Base-by-base conservation (phyloP, 1,284 basidiomycete genomes). In the Exobasidium rhododendri region DNA sequence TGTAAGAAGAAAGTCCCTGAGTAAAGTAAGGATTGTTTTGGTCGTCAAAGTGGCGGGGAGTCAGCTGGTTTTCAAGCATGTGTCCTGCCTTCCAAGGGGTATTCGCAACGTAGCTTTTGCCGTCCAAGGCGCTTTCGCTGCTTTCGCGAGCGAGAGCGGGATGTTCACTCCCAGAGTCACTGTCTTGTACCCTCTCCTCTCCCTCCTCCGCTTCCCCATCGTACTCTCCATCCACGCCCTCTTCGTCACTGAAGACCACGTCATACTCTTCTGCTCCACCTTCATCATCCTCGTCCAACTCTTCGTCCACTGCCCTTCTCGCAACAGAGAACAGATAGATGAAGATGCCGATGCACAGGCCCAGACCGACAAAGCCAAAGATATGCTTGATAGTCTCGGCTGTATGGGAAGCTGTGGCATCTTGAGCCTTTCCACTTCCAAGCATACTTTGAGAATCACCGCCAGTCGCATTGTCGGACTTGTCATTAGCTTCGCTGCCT, bases 301-400 rank as follows among this genome's bases (percentile, higher is more conserved):
- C 87, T 35, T 88, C 87, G 75, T 91, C 87, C 45, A 92, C 89
- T 0, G 90, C 91, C 62, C 85, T 84, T 28, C 89, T 86, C 28
- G 91, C 90, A 59, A 92, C 86, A 75, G 85, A 84, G 55, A 88
- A 86, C 52, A 92, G 83, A 81, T 92, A 92, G 62, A 91, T 68
- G 69, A 92, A 85, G 73, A 92, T 87, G 26, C 84, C 85, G 61
- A 91, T 73, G 76, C 89, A 92, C 1, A 92, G 83, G 29, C 82
- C 78, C 59, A 91, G 84, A 56, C 91, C 91, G 28, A 83, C 82
- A 58, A 87, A 81, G 13, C 89, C 88, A 82, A 85, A 90, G 72
- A 86, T 82, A 64, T 85, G 85, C 59, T 85, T 85, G 55, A 88
- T 80, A 52, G 80, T 80, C 67, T 85, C 83, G 68, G 85, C 83